Evolutionary conservation across 2,329 filamentous ascomycete species (phyloP).

Genomic region (Cordyceps tenuipes): DNA sequence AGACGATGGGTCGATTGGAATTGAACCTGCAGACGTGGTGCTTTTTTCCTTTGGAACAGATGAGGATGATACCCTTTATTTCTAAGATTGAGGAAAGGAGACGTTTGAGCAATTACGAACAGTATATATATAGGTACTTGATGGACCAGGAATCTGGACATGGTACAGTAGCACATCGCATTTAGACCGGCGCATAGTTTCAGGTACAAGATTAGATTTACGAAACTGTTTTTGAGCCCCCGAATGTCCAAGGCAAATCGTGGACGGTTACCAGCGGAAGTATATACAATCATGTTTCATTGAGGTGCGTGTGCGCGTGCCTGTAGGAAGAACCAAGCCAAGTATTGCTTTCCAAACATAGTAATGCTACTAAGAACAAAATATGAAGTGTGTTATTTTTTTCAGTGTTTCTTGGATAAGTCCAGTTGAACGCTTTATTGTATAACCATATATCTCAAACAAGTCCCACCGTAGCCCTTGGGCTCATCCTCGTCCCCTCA

Average conservation of each 20-base stretch:
- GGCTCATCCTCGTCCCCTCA: background rate
- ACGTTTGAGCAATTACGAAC: background rate
- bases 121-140: background rate
- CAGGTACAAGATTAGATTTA: background rate
- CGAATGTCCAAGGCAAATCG: background rate
- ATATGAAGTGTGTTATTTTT: background rate
- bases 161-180: background rate
- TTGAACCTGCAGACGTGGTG: too few relatives aligned
- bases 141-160: background rate
- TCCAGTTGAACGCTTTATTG: too few relatives aligned
- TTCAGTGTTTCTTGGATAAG: background rate
- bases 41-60: background rate
- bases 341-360: conserved; percentile 2
- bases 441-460: background rate
- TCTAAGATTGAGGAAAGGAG: background rate
- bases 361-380: conserved; percentile 4
- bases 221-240: background rate
- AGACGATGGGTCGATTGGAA: background rate
- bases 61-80: conserved; percentile 4
- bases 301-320: conserved; percentile 6
- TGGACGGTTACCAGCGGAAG: background rate
- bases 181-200: background rate
- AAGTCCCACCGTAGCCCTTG: background rate
- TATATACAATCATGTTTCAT: background rate
- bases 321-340: conserved; percentile 4